Evolutionary conservation across 2,329 filamentous ascomycete species (phyloP), one percentile per base, ranked within the genome.

Genomic region (Penicillium sp.): DNA sequence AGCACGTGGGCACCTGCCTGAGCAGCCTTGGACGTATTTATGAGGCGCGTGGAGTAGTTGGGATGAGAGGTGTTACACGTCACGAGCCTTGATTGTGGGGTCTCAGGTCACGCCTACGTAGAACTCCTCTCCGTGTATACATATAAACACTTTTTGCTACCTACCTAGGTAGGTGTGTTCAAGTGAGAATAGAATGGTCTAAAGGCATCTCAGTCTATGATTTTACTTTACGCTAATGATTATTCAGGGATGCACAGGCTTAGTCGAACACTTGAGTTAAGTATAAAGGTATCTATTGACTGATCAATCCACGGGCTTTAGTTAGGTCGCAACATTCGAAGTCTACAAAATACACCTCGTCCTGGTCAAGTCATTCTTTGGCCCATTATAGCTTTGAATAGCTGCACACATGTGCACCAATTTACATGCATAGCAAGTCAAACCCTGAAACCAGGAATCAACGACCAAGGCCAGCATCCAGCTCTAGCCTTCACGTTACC

Each of bases 31-130:
- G n/a, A 52, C 13, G 21, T 39, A 25, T 44, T 44, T 9, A 15
- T 42, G 35, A 47, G 25, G 47, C 41, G 25, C 47, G 52, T 31
- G 29, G 44, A 50, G 35, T 44, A 54, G 52, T 46, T 55, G 40
- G 21, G 41, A 45, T 31, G 29, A 46, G 34, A 39, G 40, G 52
- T 51, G 47, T 55, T 55, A 29, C 52, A 55, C 52, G 52, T 55
- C 52, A 55, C 52, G 52, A 41, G 52, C 52, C 39, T 53, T 50
- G 39, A 40, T 42, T 46, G 52, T 51, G 47, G 52, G 52, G 52
- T 47, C 38, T 51, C 41, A 40, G 50, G 50, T 49, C 50, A 50
- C 48, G 32, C 39, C 38, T 44, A 25, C 21, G 3, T 18, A 25
- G 18, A n/a, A 44, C 4, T 10, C 29, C 6, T 42, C 18, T 31